Evolutionary conservation across 2,329 filamentous ascomycete genomes (phyloP).

Genomic region (Fusarium pseudocircinatum): DNA sequence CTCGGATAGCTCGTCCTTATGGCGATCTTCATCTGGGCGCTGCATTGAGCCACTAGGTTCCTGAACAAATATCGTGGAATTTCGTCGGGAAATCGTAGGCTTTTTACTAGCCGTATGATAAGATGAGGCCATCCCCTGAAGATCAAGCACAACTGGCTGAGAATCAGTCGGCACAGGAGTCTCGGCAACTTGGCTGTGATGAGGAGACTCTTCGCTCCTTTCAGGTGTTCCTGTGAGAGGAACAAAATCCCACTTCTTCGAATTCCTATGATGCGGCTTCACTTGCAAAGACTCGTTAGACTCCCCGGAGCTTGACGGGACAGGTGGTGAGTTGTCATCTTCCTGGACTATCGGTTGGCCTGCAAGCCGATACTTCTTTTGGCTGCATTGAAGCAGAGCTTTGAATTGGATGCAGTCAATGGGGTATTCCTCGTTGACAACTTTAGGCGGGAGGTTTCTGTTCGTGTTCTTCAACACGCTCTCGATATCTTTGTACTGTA

Average conservation of each 20-base stretch:
- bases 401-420: slow-evolving; percentile 72
- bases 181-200: slow-evolving; percentile 27
- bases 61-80: not conserved
- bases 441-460: slow-evolving; percentile 45
- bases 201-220: slow-evolving; percentile 48
- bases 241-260: slow-evolving; percentile 51
- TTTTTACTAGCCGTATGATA: not conserved
- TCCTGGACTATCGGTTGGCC: slow-evolving; percentile 53
- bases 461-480: slow-evolving; percentile 49
- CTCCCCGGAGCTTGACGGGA: slow-evolving; percentile 22
- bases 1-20: slow-evolving; percentile 67
- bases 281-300: slow-evolving; percentile 56
- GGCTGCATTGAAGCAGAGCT: slow-evolving; percentile 65
- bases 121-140: slow-evolving; percentile 15
- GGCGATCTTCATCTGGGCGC: not conserved
- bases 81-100: not conserved
- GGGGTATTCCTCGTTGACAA: slow-evolving; percentile 76
- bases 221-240: slow-evolving; percentile 51
- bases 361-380: slow-evolving; percentile 66
- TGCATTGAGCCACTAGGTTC: not conserved
- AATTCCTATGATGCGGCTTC: slow-evolving; percentile 56
- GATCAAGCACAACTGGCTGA: slow-evolving; percentile 41
- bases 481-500: slow-evolving; percentile 72
- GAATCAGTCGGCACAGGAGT: slow-evolving; percentile 37
- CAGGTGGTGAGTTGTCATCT: not conserved